Evolutionary conservation across 129 eudicot species (phyloP).

Genomic region (Glebionis coronaria): DNA sequence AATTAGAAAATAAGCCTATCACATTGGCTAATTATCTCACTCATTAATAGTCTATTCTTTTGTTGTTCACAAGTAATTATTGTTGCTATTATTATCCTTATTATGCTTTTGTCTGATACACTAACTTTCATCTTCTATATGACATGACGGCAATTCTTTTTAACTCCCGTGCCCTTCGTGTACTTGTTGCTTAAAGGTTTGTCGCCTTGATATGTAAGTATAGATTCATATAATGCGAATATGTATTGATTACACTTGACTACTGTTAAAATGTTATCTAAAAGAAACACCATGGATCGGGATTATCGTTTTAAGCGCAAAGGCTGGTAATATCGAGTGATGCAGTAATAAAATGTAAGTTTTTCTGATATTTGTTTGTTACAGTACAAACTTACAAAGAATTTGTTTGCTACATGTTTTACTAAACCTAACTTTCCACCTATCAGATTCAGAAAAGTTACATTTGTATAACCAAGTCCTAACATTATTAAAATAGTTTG

Average conservation of each 20-base stretch:
- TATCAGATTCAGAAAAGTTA: neutral
- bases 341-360: neutral
- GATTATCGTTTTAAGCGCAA: neutral
- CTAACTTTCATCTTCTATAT: too few species aligned
- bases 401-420: neutral
- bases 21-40: too few species aligned
- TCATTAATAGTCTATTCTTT: neutral
- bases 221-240: neutral
- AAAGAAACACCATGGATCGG: neutral
- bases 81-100: too few species aligned
- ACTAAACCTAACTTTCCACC: neutral
- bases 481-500: too few species aligned
- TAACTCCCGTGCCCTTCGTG: neutral
- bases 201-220: neutral
- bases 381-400: too few species aligned
- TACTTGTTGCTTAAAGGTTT: constrained; percentile 11
- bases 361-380: neutral
- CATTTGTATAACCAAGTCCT: too few species aligned
- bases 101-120: neutral
- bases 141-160: neutral
- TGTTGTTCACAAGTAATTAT: too few species aligned
- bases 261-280: neutral
- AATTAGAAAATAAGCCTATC: too few species aligned
- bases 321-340: neutral
- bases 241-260: neutral